Percentiles rank a stretch among this genome's conserved stretches.
Evolutionary conservation across 2,329 filamentous ascomycete genomes (phyloP).

Genomic region (Penicillium sp.): DNA sequence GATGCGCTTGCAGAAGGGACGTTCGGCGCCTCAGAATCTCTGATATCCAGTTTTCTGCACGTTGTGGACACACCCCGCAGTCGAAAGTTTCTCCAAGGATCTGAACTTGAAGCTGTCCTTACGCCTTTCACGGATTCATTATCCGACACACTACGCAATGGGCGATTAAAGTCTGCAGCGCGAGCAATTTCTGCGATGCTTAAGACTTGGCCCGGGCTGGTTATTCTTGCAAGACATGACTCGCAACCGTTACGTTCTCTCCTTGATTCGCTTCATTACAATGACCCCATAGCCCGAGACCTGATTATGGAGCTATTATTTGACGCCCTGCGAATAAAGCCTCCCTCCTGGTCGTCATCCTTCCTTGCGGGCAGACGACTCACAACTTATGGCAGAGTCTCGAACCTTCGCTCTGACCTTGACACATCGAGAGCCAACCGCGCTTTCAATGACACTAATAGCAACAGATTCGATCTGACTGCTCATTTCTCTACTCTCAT

Average conservation of each 20-base stretch:
- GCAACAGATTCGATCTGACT: constrained; percentile 68
- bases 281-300: constrained; percentile 60
- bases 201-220: constrained; percentile 89
- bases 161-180: constrained; percentile 77
- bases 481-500: constrained; percentile 92
- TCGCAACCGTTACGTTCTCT: constrained; percentile 82
- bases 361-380: constrained; percentile 89
- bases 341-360: constrained; percentile 90
- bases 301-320: constrained; percentile 87
- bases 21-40: constrained; percentile 87
- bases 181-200: constrained; percentile 89
- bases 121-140: constrained; percentile 87
- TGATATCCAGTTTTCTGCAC: constrained; percentile 84
- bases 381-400: constrained; percentile 94
- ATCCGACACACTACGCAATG: constrained; percentile 56
- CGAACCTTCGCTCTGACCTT: constrained; percentile 70
- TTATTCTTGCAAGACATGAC: constrained; percentile 84
- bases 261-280: constrained; percentile 63
- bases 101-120: constrained; percentile 85
- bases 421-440: constrained; percentile 53
- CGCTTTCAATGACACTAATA: constrained; percentile 65
- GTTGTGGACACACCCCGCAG: constrained; percentile 80
- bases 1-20: constrained; percentile 86
- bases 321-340: constrained; percentile 81
- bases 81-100: constrained; percentile 78